phyloP scores from a whole-genome alignment of 1,284 basidiomycete genomes.

The Blastosporella zonata region DNA sequence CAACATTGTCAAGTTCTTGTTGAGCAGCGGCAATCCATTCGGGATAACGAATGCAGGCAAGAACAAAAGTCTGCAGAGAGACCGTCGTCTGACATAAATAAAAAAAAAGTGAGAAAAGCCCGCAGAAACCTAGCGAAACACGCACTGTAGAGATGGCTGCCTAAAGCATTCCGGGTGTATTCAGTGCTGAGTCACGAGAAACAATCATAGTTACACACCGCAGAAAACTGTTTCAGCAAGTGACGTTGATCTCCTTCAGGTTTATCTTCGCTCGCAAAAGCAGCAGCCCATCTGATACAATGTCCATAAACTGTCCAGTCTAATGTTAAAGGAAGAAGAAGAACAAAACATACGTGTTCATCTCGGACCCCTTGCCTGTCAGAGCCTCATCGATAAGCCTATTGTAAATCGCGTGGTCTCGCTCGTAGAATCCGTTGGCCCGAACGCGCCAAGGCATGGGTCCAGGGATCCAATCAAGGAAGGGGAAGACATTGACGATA shows the following conservation, averaged over 20 bases:
- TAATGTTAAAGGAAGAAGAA: too few species aligned
- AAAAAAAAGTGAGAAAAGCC: too few species aligned
- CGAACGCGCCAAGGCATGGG: constrained; percentile 5
- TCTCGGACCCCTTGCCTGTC: neutral
- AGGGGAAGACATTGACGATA: neutral
- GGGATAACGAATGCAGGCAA: constrained; percentile 1
- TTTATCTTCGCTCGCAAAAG: constrained; percentile 8
- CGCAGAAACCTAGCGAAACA: neutral
- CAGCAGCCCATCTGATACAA: constrained; percentile 1
- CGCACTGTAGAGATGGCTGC: constrained; percentile 4
- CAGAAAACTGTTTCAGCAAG: constrained; percentile 6
- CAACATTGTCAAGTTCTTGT: constrained; percentile 2
- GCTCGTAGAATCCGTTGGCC: neutral
- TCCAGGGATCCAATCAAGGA: constrained; percentile 2
- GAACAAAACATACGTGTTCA: constrained; percentile 3
- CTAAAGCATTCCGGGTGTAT: too few species aligned
- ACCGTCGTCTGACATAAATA: neutral
- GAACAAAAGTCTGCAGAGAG: constrained; percentile 3
- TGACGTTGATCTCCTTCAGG: too few species aligned
- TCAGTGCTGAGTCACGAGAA: too few species aligned
- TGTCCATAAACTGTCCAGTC: neutral
- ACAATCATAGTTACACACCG: too few species aligned
- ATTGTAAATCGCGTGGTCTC: constrained; percentile 4
- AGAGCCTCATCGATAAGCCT: constrained; percentile 6
- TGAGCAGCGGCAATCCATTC: constrained; percentile 4